These are phyloP conservation scores for Tuber aestivum DNA, from an alignment of 495 filamentous ascomycete genomes.

Conservation along the genomic window DNA sequence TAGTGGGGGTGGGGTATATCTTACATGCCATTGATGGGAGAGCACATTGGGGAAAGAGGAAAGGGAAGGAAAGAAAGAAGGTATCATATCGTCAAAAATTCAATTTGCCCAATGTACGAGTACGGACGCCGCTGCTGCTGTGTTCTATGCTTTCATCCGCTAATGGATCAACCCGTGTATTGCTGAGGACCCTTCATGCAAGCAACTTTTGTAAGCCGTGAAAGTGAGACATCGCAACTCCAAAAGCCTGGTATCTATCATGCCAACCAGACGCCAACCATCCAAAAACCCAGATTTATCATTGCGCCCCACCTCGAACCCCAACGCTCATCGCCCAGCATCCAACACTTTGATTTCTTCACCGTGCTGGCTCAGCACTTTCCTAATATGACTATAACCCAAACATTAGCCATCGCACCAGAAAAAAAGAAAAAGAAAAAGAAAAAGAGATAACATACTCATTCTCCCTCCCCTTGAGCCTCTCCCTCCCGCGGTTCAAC, in stretches of 20 bases:
- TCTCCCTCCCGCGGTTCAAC: slow-evolving; percentile 54
- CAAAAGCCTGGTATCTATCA: background rate
- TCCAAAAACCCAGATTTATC: background rate
- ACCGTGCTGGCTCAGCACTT: slow-evolving; percentile 20
- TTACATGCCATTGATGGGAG: background rate
- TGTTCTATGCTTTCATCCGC: background rate
- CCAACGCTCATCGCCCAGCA: background rate
- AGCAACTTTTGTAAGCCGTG: background rate
- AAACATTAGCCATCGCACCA: background rate
- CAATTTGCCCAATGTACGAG: background rate
- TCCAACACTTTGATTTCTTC: slow-evolving; percentile 22
- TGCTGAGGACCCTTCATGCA: background rate
- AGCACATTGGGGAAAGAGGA: background rate
- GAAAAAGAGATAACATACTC: slow-evolving; percentile 41
- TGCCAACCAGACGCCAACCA: background rate
- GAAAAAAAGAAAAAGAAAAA: background rate
- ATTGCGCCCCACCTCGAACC: background rate
- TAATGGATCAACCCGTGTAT: background rate
- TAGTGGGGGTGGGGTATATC: background rate
- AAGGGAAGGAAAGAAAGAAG: background rate
- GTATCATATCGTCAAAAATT: background rate
- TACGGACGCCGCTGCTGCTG: background rate
- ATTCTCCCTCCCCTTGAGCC: slow-evolving; percentile 54
- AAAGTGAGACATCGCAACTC: background rate
- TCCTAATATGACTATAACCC: slow-evolving; percentile 21